phyloP scores from a whole-genome alignment of 2,329 filamentous ascomycete genomes.

The Microdochium nivale region DNA sequence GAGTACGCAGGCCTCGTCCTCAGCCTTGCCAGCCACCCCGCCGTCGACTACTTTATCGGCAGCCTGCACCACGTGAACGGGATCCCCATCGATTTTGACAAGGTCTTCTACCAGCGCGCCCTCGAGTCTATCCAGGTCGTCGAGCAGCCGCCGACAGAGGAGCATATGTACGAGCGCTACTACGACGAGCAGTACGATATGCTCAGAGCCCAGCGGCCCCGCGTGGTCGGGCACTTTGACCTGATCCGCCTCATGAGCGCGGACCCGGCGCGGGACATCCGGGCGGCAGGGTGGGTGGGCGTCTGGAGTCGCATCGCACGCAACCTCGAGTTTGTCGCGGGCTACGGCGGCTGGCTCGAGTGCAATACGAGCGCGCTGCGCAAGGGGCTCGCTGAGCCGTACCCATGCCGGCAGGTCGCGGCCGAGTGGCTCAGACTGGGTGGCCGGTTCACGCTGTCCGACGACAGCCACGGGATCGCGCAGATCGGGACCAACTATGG shows the following conservation, averaged over 20 bases:
- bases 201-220: slow-evolving; percentile 62
- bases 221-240: slow-evolving; percentile 89
- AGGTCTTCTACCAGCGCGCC: slow-evolving; percentile 56
- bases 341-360: slow-evolving; percentile 78
- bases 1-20: slow-evolving; percentile 49
- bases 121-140: slow-evolving; percentile 30
- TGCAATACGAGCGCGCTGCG: slow-evolving; percentile 80
- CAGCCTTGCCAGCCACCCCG: slow-evolving; percentile 47
- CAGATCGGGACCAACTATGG: slow-evolving; percentile 84
- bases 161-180: slow-evolving; percentile 71
- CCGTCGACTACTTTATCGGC: slow-evolving; percentile 84
- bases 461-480: slow-evolving; percentile 84
- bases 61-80: slow-evolving; percentile 85
- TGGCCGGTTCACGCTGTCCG: slow-evolving; percentile 82
- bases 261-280: slow-evolving; percentile 54
- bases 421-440: slow-evolving; percentile 65
- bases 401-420: slow-evolving; percentile 73
- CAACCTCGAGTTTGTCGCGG: slow-evolving; percentile 63
- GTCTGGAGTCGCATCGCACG: slow-evolving; percentile 70
- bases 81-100: slow-evolving; percentile 83
- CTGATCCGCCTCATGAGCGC: slow-evolving; percentile 74
- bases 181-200: slow-evolving; percentile 83
- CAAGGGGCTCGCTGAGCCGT: slow-evolving; percentile 86
- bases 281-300: slow-evolving; percentile 32
- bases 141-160: slow-evolving; percentile 46